Evolutionary conservation across 805 yeast species (phyloP), one percentile per base, ranked within the genome.

Genomic region (Cyberlindnera suaveolens): DNA sequence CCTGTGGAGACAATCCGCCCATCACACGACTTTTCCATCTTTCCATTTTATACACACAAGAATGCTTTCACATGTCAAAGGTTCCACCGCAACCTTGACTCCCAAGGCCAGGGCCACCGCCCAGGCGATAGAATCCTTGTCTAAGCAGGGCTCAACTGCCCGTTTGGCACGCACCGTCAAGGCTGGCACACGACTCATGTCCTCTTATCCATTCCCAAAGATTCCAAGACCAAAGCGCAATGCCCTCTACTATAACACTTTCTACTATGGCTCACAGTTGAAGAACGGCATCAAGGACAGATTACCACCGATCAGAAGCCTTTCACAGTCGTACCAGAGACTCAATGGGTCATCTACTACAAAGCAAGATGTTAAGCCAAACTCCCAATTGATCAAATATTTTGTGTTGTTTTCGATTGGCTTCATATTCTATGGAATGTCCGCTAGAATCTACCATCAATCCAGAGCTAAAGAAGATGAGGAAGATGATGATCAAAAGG

Each of bases 181-280:
- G 36, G 38, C 42, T 1, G 56, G 56, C 20, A 26, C 48, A 16
- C 41, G 54, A 23, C 44, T 54, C 35, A 51, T 51, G 31, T 49
- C 59, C 11, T 49, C 49, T 45, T 71, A 73, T 47, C 65, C 62
- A 13, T 74, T 77, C 52, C 80, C 82, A 1, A 66, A 66, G 49
- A 73, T 77, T 40, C 80, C 82, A 3, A 64, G 80, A 44, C 80
- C 83, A 6, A 77, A 74, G 57, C 60, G 80, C 49, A 73, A 71
- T 41, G 72, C 70, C 1, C 65, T 75, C 37, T 75, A 76, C 57
- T 75, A 76, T 59, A 69, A 72, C 38, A 61, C 59, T 2, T 56
- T 52, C 40, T 54, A 58, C 43, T 53, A 70, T 17, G 71, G 75
- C 62, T 57, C 68, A 9, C 57, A 55, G 44, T 45, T 54, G 45